A percentile compares a stretch with the other conserved stretches of the same genome.
Evolutionary conservation across 768 basidiomycete genomes (phyloP).

Genomic region (Boletus barrowsii): DNA sequence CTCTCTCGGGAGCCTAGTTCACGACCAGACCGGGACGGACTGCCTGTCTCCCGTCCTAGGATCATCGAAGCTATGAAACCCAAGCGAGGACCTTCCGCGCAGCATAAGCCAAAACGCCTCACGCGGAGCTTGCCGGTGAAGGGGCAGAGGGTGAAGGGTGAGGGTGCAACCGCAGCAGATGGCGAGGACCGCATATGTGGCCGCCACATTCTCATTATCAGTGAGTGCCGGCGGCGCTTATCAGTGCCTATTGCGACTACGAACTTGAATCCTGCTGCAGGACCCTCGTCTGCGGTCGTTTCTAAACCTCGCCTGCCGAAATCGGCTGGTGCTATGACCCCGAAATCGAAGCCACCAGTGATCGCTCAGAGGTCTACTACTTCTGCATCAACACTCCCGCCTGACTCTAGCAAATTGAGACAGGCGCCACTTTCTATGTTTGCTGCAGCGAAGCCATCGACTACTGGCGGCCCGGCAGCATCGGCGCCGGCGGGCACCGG

Average conservation of each 20-base stretch:
- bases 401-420: constrained; percentile 19
- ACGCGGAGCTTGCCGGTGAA: constrained; percentile 31
- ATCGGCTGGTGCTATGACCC: neutral
- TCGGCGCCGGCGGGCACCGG: constrained; percentile 5
- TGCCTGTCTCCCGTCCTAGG: neutral
- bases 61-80: constrained; percentile 14
- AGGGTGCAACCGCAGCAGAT: neutral
- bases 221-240: neutral
- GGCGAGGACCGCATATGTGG: neutral
- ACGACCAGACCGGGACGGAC: neutral
- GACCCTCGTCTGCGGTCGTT: neutral
- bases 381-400: constrained; percentile 13
- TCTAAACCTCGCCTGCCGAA: constrained; percentile 9
- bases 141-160: constrained; percentile 9
- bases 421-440: constrained; percentile 26
- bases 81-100: constrained; percentile 13
- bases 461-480: neutral
- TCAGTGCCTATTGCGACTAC: neutral
- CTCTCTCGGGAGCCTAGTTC: neutral
- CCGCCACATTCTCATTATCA: neutral
- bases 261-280: neutral
- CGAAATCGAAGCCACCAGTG: constrained; percentile 6
- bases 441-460: constrained; percentile 11
- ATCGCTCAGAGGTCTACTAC: neutral
- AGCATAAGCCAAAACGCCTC: constrained; percentile 16